Base-by-base conservation (phyloP, 2,329 filamentous ascomycete genomes). In the Trichophyton equinum region DNA sequence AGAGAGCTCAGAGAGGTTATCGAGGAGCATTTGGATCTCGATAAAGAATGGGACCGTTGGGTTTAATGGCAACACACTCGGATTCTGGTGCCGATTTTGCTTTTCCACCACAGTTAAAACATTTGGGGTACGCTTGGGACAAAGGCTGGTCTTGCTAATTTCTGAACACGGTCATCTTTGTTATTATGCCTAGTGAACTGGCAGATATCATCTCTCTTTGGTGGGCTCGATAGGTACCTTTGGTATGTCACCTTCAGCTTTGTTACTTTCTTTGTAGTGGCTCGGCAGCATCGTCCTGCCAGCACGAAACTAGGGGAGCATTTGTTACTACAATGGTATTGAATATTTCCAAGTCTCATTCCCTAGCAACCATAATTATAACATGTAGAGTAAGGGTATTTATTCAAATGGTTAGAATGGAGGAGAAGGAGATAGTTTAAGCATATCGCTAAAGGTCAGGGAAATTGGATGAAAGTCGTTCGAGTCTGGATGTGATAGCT, bases 401-500 rank as follows among this genome's bases (percentile, higher is more conserved):
- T 51, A 27, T 51, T 51, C 46, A 22, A 51, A 51, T 27, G 4
- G 22, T 51, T 15, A 51, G 9, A 47, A 30, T 51, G 5, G 25
- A 22, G 9, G 49, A 30, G 49, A 36, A 53, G 22, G 1, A 36
- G 13, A 18, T 53, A 33, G 18, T 11, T 27, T 18, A 36, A 9
- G 13, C 15, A 22, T 9, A 57, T 42, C 20, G 22, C 25, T 44
- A 42, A 42, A 30, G 40, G 40, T 57, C 55, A 27, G 22, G 42
- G 25, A 75, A 55, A 53, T 68, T 73, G 1, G 72, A 69, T 59
- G 72, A 74, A 13, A 76, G 67, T 47, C 74, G 71, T 61, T 74
- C 73, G 13, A 76, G 64, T 38, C 73, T 73, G 57, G 73, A 68
- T 1, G 74, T 75, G 27, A 76, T 76, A 6, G 72, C 73, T 33